A percentile compares a stretch with the other conserved stretches of the same genome.
phyloP scores from a whole-genome alignment of 164 flowering plant species.

The Hamamelis virginiana region DNA sequence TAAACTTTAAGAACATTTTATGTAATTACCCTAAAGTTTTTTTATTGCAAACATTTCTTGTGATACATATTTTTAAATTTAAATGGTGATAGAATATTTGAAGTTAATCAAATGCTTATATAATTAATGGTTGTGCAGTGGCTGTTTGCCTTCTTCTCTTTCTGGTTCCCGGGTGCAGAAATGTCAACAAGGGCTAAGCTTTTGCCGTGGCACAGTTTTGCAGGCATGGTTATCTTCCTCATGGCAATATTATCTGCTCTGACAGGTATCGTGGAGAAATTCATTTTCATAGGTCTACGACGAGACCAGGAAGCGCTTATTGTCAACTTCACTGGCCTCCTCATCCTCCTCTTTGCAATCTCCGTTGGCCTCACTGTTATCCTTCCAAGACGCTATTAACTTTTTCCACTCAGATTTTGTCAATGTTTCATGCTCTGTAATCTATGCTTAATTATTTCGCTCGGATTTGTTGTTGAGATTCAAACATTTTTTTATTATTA shows the following conservation, averaged over 20 bases:
- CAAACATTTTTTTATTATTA: too few species aligned
- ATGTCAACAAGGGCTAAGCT: constrained; percentile 32
- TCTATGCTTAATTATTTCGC: too few species aligned
- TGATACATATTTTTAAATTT: too few species aligned
- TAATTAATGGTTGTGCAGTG: constrained; percentile 32
- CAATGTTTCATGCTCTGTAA: too few species aligned
- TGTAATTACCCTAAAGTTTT: too few species aligned
- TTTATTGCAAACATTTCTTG: too few species aligned
- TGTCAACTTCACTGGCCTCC: constrained; percentile 62
- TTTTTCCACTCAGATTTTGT: too few species aligned
- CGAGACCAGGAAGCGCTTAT: constrained; percentile 44
- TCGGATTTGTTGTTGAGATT: too few species aligned
- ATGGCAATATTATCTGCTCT: constrained; percentile 48
- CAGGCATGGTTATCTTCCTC: constrained; percentile 54
- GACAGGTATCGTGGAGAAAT: constrained; percentile 41
- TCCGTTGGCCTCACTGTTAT: constrained; percentile 41
- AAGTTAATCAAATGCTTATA: too few species aligned
- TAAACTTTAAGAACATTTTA: too few species aligned
- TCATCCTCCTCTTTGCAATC: constrained; percentile 53
- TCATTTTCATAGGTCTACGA: constrained; percentile 14
- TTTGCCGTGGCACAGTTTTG: constrained; percentile 61
- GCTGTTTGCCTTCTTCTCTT: constrained; percentile 48
- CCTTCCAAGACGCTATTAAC: constrained; percentile 33
- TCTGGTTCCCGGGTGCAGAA: constrained; percentile 45
- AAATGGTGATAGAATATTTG: too few species aligned